phyloP scores from a whole-genome alignment of 164 flowering plant species.

The Paratinospora sagittata region DNA sequence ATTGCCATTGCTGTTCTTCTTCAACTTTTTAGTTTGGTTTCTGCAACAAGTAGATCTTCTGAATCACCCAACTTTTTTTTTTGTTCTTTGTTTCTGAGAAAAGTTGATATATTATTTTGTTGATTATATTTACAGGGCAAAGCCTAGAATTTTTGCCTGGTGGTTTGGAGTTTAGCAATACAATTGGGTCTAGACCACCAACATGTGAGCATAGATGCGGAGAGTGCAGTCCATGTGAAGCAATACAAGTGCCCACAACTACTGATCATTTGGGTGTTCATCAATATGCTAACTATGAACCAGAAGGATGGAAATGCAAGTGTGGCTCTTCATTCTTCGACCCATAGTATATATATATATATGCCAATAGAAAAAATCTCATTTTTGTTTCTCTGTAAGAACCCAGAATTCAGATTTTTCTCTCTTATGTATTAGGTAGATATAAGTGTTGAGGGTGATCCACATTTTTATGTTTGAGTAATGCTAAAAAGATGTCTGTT shows the following conservation, averaged over 20 bases:
- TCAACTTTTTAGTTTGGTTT: conserved; percentile 19
- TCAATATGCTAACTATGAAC: conserved; percentile 54
- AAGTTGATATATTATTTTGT: background rate
- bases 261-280: conserved; percentile 22
- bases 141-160: background rate
- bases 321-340: conserved; percentile 44
- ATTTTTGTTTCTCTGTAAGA: background rate
- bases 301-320: conserved; percentile 72
- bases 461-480: too few relatives aligned
- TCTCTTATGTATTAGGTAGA: too few relatives aligned
- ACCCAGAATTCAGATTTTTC: background rate
- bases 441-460: too few relatives aligned
- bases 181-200: conserved; percentile 59
- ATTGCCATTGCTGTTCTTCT: conserved; percentile 9
- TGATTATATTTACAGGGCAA: conserved; percentile 19
- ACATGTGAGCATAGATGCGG: conserved; percentile 47
- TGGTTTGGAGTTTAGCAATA: conserved; percentile 19
- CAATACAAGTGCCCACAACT: conserved; percentile 48
- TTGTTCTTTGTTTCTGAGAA: background rate
- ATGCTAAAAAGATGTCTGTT: too few relatives aligned
- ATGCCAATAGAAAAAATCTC: too few relatives aligned
- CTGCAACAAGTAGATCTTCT: conserved; percentile 22
- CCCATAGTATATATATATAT: conserved; percentile 39
- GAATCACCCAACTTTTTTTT: background rate
- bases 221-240: conserved; percentile 48